Evolutionary conservation across 2,329 filamentous ascomycete species (phyloP).

Genomic region (Davidsoniella australis): DNA sequence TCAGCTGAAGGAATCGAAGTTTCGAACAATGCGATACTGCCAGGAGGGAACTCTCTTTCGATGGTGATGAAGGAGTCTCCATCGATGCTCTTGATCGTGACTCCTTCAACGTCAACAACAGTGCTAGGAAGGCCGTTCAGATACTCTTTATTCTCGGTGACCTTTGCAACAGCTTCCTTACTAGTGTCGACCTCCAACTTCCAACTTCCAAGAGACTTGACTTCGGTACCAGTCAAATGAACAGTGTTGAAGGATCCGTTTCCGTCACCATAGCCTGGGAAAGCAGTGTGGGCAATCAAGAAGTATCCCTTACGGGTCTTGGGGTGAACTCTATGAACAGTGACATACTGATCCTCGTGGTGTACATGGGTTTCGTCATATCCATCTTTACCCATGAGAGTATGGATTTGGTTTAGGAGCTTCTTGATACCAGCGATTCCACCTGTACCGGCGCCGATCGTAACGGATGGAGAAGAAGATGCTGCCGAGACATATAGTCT

Average conservation of each 20-base stretch:
- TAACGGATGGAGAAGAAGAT: conserved; percentile 41
- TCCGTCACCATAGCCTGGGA: conserved; percentile 73
- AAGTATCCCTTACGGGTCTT: conserved; percentile 87
- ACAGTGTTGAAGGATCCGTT: conserved; percentile 69
- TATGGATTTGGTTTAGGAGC: conserved; percentile 85
- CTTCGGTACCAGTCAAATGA: conserved; percentile 66
- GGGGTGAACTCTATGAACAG: conserved; percentile 86
- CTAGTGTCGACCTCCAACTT: conserved; percentile 74
- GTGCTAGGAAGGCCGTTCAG: conserved; percentile 73
- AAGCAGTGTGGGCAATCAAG: conserved; percentile 88
- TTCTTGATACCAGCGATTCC: conserved; percentile 88
- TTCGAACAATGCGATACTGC: conserved; percentile 87
- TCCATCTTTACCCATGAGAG: conserved; percentile 83
- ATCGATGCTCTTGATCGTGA: conserved; percentile 53
- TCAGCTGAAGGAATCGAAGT: conserved; percentile 87
- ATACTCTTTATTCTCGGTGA: conserved; percentile 49
- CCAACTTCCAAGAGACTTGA: conserved; percentile 78
- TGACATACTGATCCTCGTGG: conserved; percentile 91
- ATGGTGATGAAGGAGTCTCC: conserved; percentile 67
- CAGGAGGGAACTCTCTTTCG: conserved; percentile 71
- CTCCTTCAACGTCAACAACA: conserved; percentile 55
- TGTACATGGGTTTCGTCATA: conserved; percentile 95
- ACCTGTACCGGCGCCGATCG: conserved; percentile 52
- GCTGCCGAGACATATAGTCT: conserved; percentile 66
- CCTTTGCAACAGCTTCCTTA: conserved; percentile 47